Percentiles rank a stretch among this genome's conserved stretches.
phyloP scores from a whole-genome alignment of 2,329 filamentous ascomycete species.

The Ophiocordyceps sinensis region DNA sequence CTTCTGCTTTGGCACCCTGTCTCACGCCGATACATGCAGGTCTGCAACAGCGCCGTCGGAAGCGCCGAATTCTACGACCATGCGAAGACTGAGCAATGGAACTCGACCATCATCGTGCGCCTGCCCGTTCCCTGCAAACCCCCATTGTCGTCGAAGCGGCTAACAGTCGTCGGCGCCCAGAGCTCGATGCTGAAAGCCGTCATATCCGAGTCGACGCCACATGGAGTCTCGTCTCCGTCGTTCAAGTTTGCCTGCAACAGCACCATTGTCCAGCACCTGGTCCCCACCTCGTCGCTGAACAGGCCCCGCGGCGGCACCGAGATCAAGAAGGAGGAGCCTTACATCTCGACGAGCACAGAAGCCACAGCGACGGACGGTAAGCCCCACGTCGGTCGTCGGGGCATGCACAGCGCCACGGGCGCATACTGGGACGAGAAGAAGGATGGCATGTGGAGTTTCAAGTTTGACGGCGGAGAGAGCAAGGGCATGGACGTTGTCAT shows the following conservation, averaged over 20 bases:
- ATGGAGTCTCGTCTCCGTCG: conserved; percentile 40
- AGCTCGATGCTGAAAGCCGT: conserved; percentile 64
- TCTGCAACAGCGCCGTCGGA: conserved; percentile 66
- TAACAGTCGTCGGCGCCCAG: conserved; percentile 24
- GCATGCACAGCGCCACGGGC: conserved; percentile 77
- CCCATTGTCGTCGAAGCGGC: background rate
- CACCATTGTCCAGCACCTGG: conserved; percentile 91
- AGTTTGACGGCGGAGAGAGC: conserved; percentile 56
- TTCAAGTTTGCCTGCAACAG: conserved; percentile 97
- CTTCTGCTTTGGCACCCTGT: background rate
- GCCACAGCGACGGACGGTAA: conserved; percentile 46
- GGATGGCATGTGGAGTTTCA: conserved; percentile 82
- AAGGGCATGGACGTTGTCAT: conserved; percentile 58
- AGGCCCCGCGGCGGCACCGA: conserved; percentile 39
- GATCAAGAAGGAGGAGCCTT: conserved; percentile 32
- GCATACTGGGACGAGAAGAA: conserved; percentile 87
- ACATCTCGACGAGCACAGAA: conserved; percentile 39
- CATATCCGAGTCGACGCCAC: conserved; percentile 57
- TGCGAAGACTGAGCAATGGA: conserved; percentile 73
- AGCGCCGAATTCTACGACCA: conserved; percentile 74
- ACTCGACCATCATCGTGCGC: conserved; percentile 80
- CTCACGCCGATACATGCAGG: conserved; percentile 33
- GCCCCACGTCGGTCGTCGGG: conserved; percentile 67
- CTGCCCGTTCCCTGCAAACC: background rate
- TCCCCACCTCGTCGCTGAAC: conserved; percentile 50